Base-by-base conservation (phyloP, 108 stramenopile species). In the Mayamaea pseudoterrestris region DNA sequence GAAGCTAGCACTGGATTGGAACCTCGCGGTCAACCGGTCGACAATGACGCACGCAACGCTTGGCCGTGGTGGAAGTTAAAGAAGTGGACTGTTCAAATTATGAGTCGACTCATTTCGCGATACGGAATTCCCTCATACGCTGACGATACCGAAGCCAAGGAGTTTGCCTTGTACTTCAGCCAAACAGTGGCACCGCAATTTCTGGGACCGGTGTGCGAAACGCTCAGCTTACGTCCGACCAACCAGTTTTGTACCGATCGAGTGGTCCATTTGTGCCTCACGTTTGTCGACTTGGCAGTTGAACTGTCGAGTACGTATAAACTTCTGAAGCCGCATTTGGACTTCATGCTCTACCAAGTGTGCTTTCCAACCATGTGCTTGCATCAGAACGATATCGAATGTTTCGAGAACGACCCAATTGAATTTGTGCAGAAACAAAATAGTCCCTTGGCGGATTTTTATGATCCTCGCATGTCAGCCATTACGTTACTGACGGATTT, bases 21-120 rank as follows among this genome's bases (percentile, higher is more conserved):
- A 53, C 75, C 84, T 5, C 54, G 35, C 13, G 47, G 49, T 18
- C 93, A 94, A 62, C 95, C 97, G 1, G 66, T 57, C 17, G 40
- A 66, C n/a, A 60, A 76, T 24, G 93, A 90, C 45, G 94, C 93
- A 41, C 63, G 94, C 24, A 86, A 90, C 54, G 66, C 71, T 12
- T 96, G 90, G 93, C 93, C 93, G 0, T 93, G 93, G 91, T 98
- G 97, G 97, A 98, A 98, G 62, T 83, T 88, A 2, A 98, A 98
- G 66, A 98, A 98, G 71, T 96, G 95, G 95, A 66, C 91, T 5
- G 83, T 78, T 5, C 95, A 90, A 58, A 93, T 96, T 41, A 89
- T 92, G 80, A 77, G 80, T 27, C 71, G 94, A 1, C 65, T 95
- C 31, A 93, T 96, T 55, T 82, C 85, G 9, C 78, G 97, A 2